Evolutionary conservation across 225 moss, liverwort and hornwort species (phyloP), one percentile per base, ranked within the genome.

Genomic region (Polytrichum formosum): DNA sequence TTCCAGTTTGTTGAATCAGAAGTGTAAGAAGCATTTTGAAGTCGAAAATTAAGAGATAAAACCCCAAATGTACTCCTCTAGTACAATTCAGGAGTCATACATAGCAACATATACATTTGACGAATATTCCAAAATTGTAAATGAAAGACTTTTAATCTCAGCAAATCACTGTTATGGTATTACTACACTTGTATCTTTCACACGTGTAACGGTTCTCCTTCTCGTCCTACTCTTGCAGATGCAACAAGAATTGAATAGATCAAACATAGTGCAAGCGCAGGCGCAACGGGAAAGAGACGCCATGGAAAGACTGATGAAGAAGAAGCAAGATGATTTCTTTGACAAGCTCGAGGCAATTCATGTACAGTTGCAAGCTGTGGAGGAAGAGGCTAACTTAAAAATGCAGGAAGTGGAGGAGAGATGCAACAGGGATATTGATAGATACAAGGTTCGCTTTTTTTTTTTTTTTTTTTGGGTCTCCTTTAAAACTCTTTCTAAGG

Each of bases 251-350:
- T 61, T 87, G n/a, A 83, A 82, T 55, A 72, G 90, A 69, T 84
- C 87, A 46, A 77, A 87, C 29, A 82, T 84, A 18, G 87, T 86
- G 73, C 84, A 86, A 67, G 74, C 19, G n/a, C 84, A 90, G 61
- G 82, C 79, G 54, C 75, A 82, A 56, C 82, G 79, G 62, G 90
- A 90, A 75, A 72, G 78, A 67, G 22, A 68, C 5, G 74, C 77
- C 27, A 31, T 86, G 74, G 84, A 87, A 75, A 78, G 74, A 69
- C 80, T 78, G 53, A 73, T 90, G 78, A 84, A 73, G 67, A 70
- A 79, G 56, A 82, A 84, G 58, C 82, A 84, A 26, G 77, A 82
- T 16, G 84, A 74, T 23, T 84, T 84, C 65, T 55, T 90, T 5
- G 87, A 86, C 30, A 82, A 87, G 74, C 55, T 84, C 56, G 82